Conservation (phyloP, 139 green algal species). For the Volvox reticuliferus region DNA sequence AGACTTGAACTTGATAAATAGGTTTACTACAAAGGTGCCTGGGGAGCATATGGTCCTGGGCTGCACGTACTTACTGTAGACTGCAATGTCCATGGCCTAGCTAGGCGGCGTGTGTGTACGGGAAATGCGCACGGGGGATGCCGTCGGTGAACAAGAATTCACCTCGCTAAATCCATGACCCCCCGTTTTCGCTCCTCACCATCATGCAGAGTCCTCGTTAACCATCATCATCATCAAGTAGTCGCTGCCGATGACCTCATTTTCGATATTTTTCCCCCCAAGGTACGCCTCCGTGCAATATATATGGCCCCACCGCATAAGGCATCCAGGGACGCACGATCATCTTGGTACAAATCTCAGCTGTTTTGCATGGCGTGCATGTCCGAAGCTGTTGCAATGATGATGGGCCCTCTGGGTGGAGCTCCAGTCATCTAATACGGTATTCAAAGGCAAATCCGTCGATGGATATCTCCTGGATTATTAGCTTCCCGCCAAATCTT, state of each 20-base stretch:
- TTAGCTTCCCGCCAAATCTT: not conserved
- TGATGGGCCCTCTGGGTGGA: not conserved
- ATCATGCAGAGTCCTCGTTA: not conserved
- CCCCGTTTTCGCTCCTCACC: not conserved
- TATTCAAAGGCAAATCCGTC: not conserved
- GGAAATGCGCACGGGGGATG: too few relatives aligned
- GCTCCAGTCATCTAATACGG: not conserved
- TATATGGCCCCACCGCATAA: too few relatives aligned
- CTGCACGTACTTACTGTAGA: too few relatives aligned
- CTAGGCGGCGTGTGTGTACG: not conserved
- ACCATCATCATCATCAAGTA: not conserved
- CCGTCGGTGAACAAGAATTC: not conserved
- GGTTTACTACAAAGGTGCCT: not conserved
- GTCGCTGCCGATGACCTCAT: conserved; percentile 9
- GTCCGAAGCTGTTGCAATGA: not conserved
- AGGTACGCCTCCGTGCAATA: not conserved
- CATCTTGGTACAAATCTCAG: not conserved
- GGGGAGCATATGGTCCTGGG: too few relatives aligned
- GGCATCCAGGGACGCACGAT: too few relatives aligned
- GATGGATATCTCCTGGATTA: not conserved
- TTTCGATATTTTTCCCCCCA: conserved; percentile 44
- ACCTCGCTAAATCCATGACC: not conserved
- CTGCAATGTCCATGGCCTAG: not conserved
- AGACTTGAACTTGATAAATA: not conserved
- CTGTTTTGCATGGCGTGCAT: not conserved